Conservation (phyloP, 2,329 filamentous ascomycete species). For the Phaeosphaeriaceae sp. region DNA sequence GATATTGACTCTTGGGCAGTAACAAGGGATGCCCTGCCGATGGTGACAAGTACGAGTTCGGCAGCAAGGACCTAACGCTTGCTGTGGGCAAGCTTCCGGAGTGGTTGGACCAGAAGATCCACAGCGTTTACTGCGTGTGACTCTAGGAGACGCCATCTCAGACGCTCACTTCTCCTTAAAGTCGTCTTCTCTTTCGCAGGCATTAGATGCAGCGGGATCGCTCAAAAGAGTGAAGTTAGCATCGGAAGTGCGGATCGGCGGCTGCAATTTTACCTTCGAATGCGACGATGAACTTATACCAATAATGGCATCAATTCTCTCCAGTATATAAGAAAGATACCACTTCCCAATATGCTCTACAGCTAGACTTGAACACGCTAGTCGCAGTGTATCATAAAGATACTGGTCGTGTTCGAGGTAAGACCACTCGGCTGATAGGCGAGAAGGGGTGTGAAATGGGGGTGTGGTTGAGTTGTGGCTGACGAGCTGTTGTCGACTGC, state of each 20-base stretch:
- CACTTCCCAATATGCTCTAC: not conserved
- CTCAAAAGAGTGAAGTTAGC: not conserved
- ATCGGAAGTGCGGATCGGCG: no score
- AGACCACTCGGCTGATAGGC: no score
- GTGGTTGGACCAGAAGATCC: not conserved
- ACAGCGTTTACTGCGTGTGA: conserved; percentile 1
- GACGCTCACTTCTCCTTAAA: not conserved
- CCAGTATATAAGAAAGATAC: no score
- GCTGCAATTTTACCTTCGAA: no score
- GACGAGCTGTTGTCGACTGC: no score
- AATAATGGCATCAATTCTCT: no score
- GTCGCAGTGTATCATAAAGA: not conserved
- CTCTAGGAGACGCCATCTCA: not conserved
- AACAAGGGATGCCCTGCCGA: conserved; percentile 1
- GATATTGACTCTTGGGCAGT: conserved; percentile 3
- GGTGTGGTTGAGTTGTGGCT: no score
- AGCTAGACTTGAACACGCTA: not conserved
- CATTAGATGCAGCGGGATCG: not conserved
- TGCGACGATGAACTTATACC: no score
- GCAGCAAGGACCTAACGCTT: conserved; percentile 1
- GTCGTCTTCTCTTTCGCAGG: not conserved
- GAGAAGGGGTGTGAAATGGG: no score
- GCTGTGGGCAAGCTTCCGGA: conserved; percentile 2
- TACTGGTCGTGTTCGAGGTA: no score
- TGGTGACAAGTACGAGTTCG: conserved; percentile 2